Conservation (phyloP, 2,329 filamentous ascomycete species). For the Phaeophleospora eucalypticola region DNA sequence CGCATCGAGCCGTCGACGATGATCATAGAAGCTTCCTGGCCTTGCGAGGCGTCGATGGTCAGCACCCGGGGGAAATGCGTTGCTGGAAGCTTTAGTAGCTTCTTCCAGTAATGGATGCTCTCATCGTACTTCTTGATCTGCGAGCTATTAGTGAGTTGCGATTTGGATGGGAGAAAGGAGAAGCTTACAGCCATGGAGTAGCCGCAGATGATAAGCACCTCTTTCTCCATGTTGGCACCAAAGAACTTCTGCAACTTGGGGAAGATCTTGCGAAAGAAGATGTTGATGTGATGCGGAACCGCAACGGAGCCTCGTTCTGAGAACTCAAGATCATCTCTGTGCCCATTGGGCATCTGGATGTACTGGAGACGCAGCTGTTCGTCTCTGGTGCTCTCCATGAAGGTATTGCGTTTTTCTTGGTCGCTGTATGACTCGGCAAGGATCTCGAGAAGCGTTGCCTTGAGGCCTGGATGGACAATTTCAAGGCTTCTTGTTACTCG, state of each 20-base stretch:
- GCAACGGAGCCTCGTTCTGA: neutral
- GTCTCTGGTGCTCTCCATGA: too few relatives aligned
- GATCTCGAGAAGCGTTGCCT: neutral
- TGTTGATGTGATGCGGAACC: conserved; percentile 2
- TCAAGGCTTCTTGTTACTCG: neutral
- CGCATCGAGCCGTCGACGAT: conserved; percentile 19
- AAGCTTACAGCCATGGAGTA: conserved; percentile 14
- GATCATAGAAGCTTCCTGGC: conserved; percentile 13
- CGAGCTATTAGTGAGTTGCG: neutral
- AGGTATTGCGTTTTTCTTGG: too few relatives aligned
- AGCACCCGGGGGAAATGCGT: conserved; percentile 11
- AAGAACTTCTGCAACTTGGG: conserved; percentile 14
- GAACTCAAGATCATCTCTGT: neutral
- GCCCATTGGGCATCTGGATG: neutral
- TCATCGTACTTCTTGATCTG: conserved; percentile 6
- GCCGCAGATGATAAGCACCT: conserved; percentile 18
- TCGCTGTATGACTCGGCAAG: neutral
- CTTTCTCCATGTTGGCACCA: conserved; percentile 2
- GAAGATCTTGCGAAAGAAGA: conserved; percentile 12
- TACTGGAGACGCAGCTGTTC: neutral
- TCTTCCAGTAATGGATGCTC: conserved; percentile 5
- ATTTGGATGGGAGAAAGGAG: neutral
- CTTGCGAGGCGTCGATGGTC: conserved; percentile 18
- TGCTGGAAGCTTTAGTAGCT: conserved; percentile 2
- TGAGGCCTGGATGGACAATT: neutral